These are phyloP conservation scores for Pestalotiopsis sp. DNA, from an alignment of 2,329 filamentous ascomycete species.

Conservation along the genomic window DNA sequence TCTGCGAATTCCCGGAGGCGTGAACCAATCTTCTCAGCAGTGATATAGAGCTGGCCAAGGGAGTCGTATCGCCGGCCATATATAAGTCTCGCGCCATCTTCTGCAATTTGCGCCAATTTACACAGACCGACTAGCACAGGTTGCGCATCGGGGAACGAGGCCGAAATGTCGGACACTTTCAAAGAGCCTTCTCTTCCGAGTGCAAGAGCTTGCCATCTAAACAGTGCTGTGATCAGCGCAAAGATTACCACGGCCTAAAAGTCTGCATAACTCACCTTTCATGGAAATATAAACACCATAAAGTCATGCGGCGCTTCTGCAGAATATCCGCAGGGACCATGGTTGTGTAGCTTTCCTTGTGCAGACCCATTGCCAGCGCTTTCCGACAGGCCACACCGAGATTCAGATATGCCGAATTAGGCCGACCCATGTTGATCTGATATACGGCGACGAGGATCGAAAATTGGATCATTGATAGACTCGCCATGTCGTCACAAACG, in stretches of 20 bases:
- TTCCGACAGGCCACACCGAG: constrained; percentile 30
- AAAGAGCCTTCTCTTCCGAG: constrained; percentile 24
- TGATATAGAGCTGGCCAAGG: constrained; percentile 25
- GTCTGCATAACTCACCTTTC: constrained; percentile 22
- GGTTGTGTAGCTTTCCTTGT: constrained; percentile 24
- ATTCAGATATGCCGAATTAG: constrained; percentile 31
- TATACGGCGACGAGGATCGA: constrained; percentile 29
- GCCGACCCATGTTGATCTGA: constrained; percentile 31
- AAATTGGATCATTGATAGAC: constrained; percentile 32
- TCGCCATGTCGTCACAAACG: constrained; percentile 32
- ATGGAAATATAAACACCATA: constrained; percentile 32
- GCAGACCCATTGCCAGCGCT: constrained; percentile 31
- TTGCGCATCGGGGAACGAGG: constrained; percentile 22
- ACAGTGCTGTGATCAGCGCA: neutral
- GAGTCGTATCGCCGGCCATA: constrained; percentile 29
- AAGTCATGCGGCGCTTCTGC: constrained; percentile 26
- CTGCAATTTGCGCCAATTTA: constrained; percentile 23
- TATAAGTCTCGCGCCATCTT: constrained; percentile 20
- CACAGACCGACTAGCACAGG: constrained; percentile 23
- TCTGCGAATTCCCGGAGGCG: constrained; percentile 26
- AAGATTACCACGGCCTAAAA: neutral
- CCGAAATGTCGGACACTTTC: constrained; percentile 26
- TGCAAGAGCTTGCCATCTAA: constrained; percentile 23
- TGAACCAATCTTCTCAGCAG: constrained; percentile 25
- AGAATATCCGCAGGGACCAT: constrained; percentile 21